Conservation (phyloP, 345 rosid species). For the Combretum micranthum region DNA sequence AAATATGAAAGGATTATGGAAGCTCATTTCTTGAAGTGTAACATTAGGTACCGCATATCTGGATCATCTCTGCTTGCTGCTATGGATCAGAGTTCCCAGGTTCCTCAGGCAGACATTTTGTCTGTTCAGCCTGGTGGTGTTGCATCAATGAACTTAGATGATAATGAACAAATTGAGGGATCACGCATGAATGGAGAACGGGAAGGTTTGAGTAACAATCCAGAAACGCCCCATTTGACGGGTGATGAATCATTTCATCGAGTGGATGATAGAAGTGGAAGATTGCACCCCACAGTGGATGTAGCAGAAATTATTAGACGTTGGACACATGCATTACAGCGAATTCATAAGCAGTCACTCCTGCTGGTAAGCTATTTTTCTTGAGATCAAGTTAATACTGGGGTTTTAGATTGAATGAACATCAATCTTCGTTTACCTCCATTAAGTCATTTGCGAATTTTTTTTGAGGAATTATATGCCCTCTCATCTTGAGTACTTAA, state of each 20-base stretch:
- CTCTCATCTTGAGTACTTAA: too few relatives aligned
- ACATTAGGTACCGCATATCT: slow-evolving; percentile 86
- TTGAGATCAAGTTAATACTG: slow-evolving; percentile 1
- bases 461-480: too few relatives aligned
- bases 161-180: slow-evolving; percentile 63
- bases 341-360: slow-evolving; percentile 95
- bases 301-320: slow-evolving; percentile 96
- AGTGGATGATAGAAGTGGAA: slow-evolving; percentile 86
- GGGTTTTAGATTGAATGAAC: background rate
- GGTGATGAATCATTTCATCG: slow-evolving; percentile 63
- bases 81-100: slow-evolving; percentile 96
- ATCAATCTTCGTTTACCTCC: background rate
- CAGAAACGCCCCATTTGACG: slow-evolving; percentile 38
- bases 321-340: slow-evolving; percentile 98
- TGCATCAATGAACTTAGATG: slow-evolving; percentile 40
- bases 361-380: slow-evolving; percentile 58
- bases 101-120: slow-evolving; percentile 60
- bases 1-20: too few relatives aligned
- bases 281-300: slow-evolving; percentile 83
- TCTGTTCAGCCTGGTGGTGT: slow-evolving; percentile 45
- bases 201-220: slow-evolving; percentile 33
- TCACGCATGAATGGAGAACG: slow-evolving; percentile 26
- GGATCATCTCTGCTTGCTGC: slow-evolving; percentile 94
- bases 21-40: too few relatives aligned
- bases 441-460: too few relatives aligned